Base-by-base conservation (phyloP, 116 monocot genomes). In the Thalassia testudinum region DNA sequence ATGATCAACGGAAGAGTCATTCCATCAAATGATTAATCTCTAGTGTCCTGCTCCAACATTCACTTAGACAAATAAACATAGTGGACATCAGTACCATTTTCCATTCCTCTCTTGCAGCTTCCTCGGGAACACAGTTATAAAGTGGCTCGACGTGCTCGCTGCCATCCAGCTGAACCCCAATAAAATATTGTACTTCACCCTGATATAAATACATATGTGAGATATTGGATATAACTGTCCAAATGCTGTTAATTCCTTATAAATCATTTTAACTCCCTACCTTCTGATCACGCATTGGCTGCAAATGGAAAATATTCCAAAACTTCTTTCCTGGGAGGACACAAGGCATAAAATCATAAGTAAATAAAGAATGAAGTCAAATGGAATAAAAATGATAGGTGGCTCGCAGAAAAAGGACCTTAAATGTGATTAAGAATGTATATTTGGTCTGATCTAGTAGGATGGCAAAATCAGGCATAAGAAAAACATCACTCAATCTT, bases 171-270 rank as follows among this genome's bases (percentile, higher is more conserved):
- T 95, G 95, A 66, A 88, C 88, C 23, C 95, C 95, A 72, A 95
- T 95, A 56, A 95, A 88, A 26, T 95, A 95, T 34, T 95, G 95
- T n/a, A 95, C 95, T 72, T 95, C 95, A 17, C 88, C 88, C 95
- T 95, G 74, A 7, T 45, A 45, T 45, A 4, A n/a, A 20, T 7
- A 45, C 4, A 45, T n/a, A n/a, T n/a, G n/a, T n/a, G n/a, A 54
- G 17, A 54, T 2, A n/a, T 17, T 20, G 15, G 4, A 45, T 6
- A 20, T 20, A 45, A 45, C n/a, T n/a, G n/a, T n/a, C n/a, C n/a
- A n/a, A n/a, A 45, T 5, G 45, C 3, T 16, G 15, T 20, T 2
- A 3, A 45, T 16, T 15, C 4, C 15, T 45, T 5, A 7, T 1
- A 5, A 20, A 45, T 45, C 15, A 15, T 56, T n/a, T n/a, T 4